phyloP scores from a whole-genome alignment of 495 filamentous ascomycete genomes.

The Penicillium chermesinum region DNA sequence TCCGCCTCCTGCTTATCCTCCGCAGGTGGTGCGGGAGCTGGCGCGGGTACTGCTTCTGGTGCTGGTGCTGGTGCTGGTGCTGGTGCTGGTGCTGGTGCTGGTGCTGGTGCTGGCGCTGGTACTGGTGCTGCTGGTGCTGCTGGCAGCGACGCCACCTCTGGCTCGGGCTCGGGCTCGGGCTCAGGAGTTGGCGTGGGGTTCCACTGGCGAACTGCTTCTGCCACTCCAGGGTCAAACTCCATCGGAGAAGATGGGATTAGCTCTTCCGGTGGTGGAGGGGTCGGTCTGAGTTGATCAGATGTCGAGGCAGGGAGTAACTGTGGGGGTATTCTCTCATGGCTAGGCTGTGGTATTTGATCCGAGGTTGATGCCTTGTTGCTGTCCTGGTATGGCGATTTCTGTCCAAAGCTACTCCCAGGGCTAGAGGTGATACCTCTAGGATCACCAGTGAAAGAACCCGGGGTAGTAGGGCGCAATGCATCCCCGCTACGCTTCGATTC shows the following conservation, averaged over 20 bases:
- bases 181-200: constrained; percentile 1
- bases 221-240: constrained; percentile 9
- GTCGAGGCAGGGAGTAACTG: not conserved
- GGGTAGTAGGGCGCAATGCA: constrained; percentile 27
- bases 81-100: too few relatives aligned
- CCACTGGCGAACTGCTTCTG: constrained; percentile 18
- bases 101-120: not conserved
- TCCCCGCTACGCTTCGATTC: constrained; percentile 27
- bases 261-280: not conserved
- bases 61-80: not conserved
- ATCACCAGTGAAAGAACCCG: constrained; percentile 25
- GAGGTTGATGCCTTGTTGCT: constrained; percentile 14
- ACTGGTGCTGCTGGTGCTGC: not conserved
- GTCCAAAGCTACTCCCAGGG: constrained; percentile 21
- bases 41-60: not conserved
- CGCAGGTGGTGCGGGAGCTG: not conserved
- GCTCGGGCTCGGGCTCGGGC: not conserved
- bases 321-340: constrained; percentile 9
- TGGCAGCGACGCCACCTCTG: too few relatives aligned
- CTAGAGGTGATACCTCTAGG: constrained; percentile 15
- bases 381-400: constrained; percentile 24
- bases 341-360: constrained; percentile 9
- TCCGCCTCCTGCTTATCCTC: constrained; percentile 15
- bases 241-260: constrained; percentile 6
- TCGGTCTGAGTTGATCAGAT: not conserved